These are phyloP conservation scores for Sisymbrium irio DNA, from an alignment of 345 rosid genomes.

Conservation along the genomic window DNA sequence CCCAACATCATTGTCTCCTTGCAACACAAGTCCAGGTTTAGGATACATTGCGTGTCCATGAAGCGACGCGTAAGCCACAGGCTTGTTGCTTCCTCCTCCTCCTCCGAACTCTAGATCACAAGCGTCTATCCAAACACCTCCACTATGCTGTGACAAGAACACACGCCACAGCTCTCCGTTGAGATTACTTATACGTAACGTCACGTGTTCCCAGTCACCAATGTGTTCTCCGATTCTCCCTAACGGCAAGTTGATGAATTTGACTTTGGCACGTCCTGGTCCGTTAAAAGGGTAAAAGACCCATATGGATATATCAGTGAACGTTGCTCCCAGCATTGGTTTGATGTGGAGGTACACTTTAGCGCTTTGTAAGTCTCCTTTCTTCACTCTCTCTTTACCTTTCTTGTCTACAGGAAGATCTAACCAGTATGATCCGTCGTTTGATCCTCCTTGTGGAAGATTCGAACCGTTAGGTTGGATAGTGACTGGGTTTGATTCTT, in stretches of 20 bases:
- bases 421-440: conserved; percentile 74
- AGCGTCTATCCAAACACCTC: conserved; percentile 66
- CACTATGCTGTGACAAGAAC: conserved; percentile 65
- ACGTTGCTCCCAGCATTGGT: conserved; percentile 79
- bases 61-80: conserved; percentile 60
- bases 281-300: conserved; percentile 87
- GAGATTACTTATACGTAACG: conserved; percentile 77
- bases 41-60: conserved; percentile 81
- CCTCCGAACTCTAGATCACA: conserved; percentile 56
- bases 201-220: conserved; percentile 91
- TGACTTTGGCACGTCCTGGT: conserved; percentile 65
- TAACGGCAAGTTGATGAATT: conserved; percentile 44
- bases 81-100: conserved; percentile 47
- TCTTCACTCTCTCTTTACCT: conserved; percentile 54
- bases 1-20: conserved; percentile 57
- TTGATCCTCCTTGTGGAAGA: conserved; percentile 84
- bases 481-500: conserved; percentile 55
- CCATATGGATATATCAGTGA: conserved; percentile 73
- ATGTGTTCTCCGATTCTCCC: conserved; percentile 80
- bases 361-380: conserved; percentile 53
- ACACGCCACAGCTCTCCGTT: conserved; percentile 54
- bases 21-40: conserved; percentile 72
- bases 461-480: conserved; percentile 59
- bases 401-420: conserved; percentile 61
- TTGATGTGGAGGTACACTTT: conserved; percentile 65